Percentiles rank a stretch among this genome's conserved stretches.
phyloP scores from a whole-genome alignment of 2,329 filamentous ascomycete genomes.

The Verticillium dahliae region DNA sequence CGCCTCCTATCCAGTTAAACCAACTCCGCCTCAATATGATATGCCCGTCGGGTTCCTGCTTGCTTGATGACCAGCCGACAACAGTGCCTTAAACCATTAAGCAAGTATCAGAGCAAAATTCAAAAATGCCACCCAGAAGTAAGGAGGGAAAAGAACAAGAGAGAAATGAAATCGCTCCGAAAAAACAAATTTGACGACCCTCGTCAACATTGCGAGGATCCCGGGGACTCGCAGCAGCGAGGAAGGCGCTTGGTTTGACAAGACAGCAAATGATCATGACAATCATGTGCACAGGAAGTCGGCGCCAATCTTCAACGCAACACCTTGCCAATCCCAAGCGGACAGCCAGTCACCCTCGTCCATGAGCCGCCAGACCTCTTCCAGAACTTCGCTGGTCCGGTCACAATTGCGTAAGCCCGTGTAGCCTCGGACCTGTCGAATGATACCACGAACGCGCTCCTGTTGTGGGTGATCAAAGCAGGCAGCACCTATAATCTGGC shows the following conservation, averaged over 20 bases:
- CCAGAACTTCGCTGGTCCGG: constrained; percentile 44
- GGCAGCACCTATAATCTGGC: constrained; percentile 54
- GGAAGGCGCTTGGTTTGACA: no score
- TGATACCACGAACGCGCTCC: constrained; percentile 41
- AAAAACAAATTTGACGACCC: background rate
- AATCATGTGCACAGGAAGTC: constrained; percentile 45
- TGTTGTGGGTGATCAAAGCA: constrained; percentile 48
- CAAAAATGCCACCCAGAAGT: background rate
- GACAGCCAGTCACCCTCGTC: constrained; percentile 48
- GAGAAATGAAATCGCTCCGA: background rate
- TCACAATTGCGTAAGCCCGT: constrained; percentile 55
- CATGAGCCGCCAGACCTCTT: constrained; percentile 55
- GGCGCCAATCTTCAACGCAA: constrained; percentile 45
- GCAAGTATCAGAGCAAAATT: background rate
- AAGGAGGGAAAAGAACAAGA: background rate
- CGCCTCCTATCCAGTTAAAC: background rate
- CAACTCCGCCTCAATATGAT: background rate
- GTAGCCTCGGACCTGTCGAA: constrained; percentile 48
- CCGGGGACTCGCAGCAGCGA: no score
- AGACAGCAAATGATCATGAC: background rate
- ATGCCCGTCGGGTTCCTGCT: background rate
- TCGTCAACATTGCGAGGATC: background rate
- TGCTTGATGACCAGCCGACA: background rate
- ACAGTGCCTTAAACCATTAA: background rate
- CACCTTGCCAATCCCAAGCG: constrained; percentile 59